A percentile compares a stretch with the other conserved stretches of the same genome.
phyloP scores from a whole-genome alignment of 2,329 filamentous ascomycete genomes.

The Arthrinium phaeospermum region DNA sequence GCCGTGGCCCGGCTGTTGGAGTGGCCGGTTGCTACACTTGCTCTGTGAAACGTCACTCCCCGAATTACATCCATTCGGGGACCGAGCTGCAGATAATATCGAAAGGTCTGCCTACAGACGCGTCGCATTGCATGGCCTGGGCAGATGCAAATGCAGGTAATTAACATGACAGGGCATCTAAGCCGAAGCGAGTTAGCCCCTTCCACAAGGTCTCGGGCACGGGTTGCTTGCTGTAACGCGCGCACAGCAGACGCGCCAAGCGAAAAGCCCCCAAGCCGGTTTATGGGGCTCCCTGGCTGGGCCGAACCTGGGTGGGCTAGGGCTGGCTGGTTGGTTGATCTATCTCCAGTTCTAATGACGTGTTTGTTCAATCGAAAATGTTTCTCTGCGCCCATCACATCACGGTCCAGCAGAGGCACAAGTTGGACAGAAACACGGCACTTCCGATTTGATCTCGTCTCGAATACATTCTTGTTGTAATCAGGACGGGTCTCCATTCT shows the following conservation, averaged over 20 bases:
- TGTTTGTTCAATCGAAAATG: conserved; percentile 13
- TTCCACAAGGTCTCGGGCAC: neutral
- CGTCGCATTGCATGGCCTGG: neutral
- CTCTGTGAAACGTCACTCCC: no score
- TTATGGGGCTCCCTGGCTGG: neutral
- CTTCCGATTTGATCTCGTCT: neutral
- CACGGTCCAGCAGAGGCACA: neutral
- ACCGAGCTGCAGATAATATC: no score
- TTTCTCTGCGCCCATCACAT: neutral
- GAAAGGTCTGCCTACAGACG: no score
- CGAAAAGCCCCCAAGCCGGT: conserved; percentile 5
- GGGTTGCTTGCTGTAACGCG: neutral
- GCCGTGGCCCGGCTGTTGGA: neutral
- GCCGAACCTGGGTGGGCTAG: neutral
- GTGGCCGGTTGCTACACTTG: no score
- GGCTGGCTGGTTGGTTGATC: neutral
- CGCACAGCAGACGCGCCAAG: neutral
- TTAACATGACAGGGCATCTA: neutral
- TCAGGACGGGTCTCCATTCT: neutral
- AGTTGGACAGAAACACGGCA: conserved; percentile 5
- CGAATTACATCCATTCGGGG: no score
- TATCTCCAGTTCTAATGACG: conserved; percentile 7
- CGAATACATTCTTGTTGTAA: neutral
- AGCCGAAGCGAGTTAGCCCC: neutral
- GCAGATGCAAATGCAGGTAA: neutral